Base-by-base conservation (phyloP, 2,329 filamentous ascomycete species). In the Verticillium isaacii region DNA sequence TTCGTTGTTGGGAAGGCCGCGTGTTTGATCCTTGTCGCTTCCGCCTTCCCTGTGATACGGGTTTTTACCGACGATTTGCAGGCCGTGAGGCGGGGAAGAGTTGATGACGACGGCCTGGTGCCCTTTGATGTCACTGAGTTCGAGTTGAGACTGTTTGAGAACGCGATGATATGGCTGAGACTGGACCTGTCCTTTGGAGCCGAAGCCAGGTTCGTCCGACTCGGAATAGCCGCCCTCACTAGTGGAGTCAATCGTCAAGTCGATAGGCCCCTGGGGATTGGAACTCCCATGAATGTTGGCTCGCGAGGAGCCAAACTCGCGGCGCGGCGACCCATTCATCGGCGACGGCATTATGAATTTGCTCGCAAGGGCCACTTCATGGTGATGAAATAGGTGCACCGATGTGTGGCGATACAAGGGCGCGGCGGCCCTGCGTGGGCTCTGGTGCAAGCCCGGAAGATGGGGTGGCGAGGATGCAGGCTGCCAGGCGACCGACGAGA, bases 171-270 rank as follows among this genome's bases (percentile, higher is more conserved):
- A 19, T 23, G 17, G 8, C 9, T 52, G 45, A 14, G n/a, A 11
- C 3, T 14, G 17, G 8, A 52, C 8, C 5, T 5, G 19, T 5
- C 11, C 45, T 14, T 52, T 52, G n/a, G 19, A 12, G 56, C 32
- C 6, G 9, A 58, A 58, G 39, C 50, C 57, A 19, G 39, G 39
- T 32, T 58, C 57, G n/a, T 58, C 57, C 6, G 57, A 58, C 25
- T 58, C 57, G 9, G 37, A 50, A 19, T 32, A 29, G 15, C 37
- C 37, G 9, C 37, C 12, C 25, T 32, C 57, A n/a, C 37, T 32
- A 32, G 32, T 41, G 2, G 57, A 58, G 39, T 58, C 57, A n/a
- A 41, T 25, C 19, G 57, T 58, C 57, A 58, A 45, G 57, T 58
- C 57, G 25, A 58, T 50, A 3, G 23, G 45, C 19, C 45, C 19